phyloP scores from a whole-genome alignment of 306 rosid genomes.

The Phaseolus lunatus region DNA sequence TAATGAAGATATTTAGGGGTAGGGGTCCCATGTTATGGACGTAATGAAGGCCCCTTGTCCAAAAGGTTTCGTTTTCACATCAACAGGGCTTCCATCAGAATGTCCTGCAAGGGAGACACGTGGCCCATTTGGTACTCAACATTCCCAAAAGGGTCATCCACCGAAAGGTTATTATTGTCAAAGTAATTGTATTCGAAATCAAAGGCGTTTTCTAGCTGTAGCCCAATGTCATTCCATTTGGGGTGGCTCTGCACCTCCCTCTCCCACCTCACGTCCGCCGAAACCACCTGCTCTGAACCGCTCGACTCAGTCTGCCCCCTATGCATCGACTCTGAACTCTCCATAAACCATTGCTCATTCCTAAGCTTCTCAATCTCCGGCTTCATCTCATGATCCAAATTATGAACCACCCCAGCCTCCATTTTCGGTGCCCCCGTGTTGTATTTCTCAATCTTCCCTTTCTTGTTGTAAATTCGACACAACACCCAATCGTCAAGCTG shows the following conservation, averaged over 20 bases:
- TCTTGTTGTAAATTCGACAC: constrained; percentile 94
- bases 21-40: constrained; percentile 5
- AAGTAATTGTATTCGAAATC: constrained; percentile 60
- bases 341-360: constrained; percentile 57
- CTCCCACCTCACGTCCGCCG: constrained; percentile 74
- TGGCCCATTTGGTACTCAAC: constrained; percentile 63
- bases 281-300: constrained; percentile 79
- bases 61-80: constrained; percentile 29
- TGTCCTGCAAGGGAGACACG: constrained; percentile 64
- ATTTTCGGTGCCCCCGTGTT: constrained; percentile 11
- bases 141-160: constrained; percentile 66
- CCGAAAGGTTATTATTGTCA: constrained; percentile 42
- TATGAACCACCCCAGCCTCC: constrained; percentile 37
- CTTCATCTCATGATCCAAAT: constrained; percentile 53
- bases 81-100: constrained; percentile 64
- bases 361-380: constrained; percentile 51
- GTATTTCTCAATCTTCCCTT: constrained; percentile 70
- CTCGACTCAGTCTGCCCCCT: constrained; percentile 72
- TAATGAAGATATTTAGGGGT: neutral
- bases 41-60: neutral
- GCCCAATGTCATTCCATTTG: constrained; percentile 59
- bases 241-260: constrained; percentile 79
- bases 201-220: constrained; percentile 47
- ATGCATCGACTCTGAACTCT: constrained; percentile 68
- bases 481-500: constrained; percentile 99